phyloP scores from a whole-genome alignment of 257 asterid species.

The Ehretia macrophylla region DNA sequence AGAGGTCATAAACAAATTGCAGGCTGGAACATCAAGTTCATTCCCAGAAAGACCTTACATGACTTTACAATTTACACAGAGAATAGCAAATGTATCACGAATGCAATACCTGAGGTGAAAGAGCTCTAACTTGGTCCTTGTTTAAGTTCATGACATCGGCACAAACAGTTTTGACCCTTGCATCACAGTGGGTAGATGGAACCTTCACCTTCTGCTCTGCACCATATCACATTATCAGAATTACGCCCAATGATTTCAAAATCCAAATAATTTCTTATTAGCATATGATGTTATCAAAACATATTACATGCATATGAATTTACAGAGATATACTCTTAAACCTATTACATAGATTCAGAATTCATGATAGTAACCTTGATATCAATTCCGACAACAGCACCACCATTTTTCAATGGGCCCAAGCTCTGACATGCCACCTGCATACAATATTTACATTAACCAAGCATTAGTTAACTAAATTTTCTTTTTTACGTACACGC shows the following conservation, averaged over 20 bases:
- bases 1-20: too few species aligned
- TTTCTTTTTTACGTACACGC: background rate
- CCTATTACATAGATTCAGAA: background rate
- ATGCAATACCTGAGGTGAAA: constrained; percentile 62
- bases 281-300: background rate
- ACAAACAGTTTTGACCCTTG: constrained; percentile 73
- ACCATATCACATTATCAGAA: constrained; percentile 16
- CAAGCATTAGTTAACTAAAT: background rate
- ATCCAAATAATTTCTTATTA: background rate
- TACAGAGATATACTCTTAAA: background rate
- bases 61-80: too few species aligned
- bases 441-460: background rate
- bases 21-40: too few species aligned
- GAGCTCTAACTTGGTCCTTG: constrained; percentile 48
- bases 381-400: constrained; percentile 79
- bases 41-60: too few species aligned
- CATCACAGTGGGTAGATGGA: constrained; percentile 73
- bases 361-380: constrained; percentile 37
- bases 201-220: constrained; percentile 93
- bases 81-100: background rate
- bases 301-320: background rate
- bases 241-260: background rate
- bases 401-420: constrained; percentile 69
- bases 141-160: constrained; percentile 65
- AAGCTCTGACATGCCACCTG: constrained; percentile 88